Evolutionary conservation across 352 stramenopile species (phyloP).

Genomic region (Globisporangium okanoganense): DNA sequence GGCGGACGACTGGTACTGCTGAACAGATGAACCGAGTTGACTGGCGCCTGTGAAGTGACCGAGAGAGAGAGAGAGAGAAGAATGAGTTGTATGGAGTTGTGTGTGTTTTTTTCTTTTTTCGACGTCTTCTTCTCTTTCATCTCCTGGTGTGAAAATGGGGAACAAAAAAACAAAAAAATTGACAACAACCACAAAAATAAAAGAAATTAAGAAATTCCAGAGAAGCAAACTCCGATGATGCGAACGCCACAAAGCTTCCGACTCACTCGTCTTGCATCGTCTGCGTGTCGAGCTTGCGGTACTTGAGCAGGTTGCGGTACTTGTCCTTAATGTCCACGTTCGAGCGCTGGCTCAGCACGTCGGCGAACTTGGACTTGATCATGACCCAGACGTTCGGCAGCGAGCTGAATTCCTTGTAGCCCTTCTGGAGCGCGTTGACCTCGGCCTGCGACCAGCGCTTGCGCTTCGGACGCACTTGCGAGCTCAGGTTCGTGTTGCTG

Average conservation of each 20-base stretch:
- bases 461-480: slow-evolving; percentile 19
- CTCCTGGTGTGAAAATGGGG: slow-evolving; percentile 6
- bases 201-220: slow-evolving; percentile 6
- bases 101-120: slow-evolving; percentile 7
- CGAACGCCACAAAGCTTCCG: neutral
- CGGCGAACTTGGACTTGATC: slow-evolving; percentile 57
- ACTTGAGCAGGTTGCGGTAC: slow-evolving; percentile 68
- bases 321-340: slow-evolving; percentile 87
- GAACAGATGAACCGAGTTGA: too few species aligned
- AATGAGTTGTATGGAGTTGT: slow-evolving; percentile 12
- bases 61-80: neutral
- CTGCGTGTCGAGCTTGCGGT: slow-evolving; percentile 19
- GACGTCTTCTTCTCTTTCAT: slow-evolving; percentile 3
- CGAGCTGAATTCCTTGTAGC: slow-evolving; percentile 43
- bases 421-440: slow-evolving; percentile 52
- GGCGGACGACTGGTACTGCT: too few species aligned
- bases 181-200: slow-evolving; percentile 10
- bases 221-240: neutral
- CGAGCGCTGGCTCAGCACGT: slow-evolving; percentile 41
- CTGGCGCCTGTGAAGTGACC: neutral
- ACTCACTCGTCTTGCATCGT: slow-evolving; percentile 2
- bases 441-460: slow-evolving; percentile 56
- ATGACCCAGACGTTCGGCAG: slow-evolving; percentile 60
- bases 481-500: slow-evolving; percentile 3
- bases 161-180: slow-evolving; percentile 1